Evolutionary conservation across 352 stramenopile genomes (phyloP), one percentile per base, ranked within the genome.

Genomic region (Pythium sp.): DNA sequence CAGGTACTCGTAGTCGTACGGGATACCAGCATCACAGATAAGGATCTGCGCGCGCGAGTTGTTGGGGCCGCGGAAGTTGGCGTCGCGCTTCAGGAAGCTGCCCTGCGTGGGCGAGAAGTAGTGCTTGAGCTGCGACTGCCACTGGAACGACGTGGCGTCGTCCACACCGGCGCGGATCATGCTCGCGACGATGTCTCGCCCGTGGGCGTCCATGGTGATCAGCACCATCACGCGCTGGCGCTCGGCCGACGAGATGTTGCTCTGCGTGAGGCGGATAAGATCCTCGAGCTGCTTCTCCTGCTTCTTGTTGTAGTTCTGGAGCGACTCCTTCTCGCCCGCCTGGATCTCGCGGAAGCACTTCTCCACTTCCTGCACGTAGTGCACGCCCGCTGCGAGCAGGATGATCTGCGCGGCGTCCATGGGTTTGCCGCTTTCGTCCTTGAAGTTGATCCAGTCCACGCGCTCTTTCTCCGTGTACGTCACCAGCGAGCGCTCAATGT

Each of bases 1-100:
- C 0, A 99, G 79, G 75, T 99, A 99, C 69, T 99, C 96, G 78
- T 98, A 98, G 72, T 98, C 94, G 71, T 99, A 99, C 12, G 94
- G 91, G 68, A 99, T 91, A 30, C 91, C 90, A 26, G 96, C 96
- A 68, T 98, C 93, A 64, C 87, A 95, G 63, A 98, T 98, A 7
- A 96, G 70, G 62, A 97, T 97, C 60, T 95, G 80, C 24, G 89
- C 90, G 22, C 89, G 77, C 15, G 79, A 78, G 49, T 93, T 90
- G 65, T 96, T 92, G 8, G 75, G 68, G 7, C 87, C 89, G 30
- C 92, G 79, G 59, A 98, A 95, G 18, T 89, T 90, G 38, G 82
- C 90, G 71, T 98, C 95, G 32, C 96, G 86, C 49, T 97, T 97
- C 46, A 95, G 74, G 66, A 98, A 97, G 34, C 86, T 94, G 6